Conservation (phyloP, 768 basidiomycete species). For the Hypsizygus marmoreus region DNA sequence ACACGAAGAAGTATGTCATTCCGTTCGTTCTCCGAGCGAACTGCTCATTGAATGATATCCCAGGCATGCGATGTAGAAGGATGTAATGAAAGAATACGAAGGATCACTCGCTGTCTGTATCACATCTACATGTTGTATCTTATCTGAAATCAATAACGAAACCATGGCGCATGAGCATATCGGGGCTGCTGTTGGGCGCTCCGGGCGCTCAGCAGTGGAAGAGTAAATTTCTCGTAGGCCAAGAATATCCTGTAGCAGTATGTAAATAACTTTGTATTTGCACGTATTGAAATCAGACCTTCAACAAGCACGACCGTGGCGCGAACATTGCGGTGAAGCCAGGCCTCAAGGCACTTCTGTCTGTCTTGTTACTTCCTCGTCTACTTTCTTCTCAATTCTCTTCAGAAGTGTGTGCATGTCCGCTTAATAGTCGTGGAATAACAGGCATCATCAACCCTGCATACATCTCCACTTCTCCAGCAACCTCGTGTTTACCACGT, state of each 20-base stretch:
- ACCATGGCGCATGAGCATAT: too few relatives aligned
- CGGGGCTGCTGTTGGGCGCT: too few relatives aligned
- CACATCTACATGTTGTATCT: slow-evolving; percentile 1
- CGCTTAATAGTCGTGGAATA: slow-evolving; percentile 7
- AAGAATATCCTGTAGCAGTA: too few relatives aligned
- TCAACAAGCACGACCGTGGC: not conserved
- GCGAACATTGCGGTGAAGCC: slow-evolving; percentile 5
- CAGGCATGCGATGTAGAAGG: slow-evolving; percentile 28
- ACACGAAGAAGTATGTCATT: slow-evolving; percentile 73
- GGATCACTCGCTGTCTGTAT: too few relatives aligned
- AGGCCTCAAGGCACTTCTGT: not conserved
- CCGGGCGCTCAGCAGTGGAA: too few relatives aligned
- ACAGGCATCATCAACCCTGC: slow-evolving; percentile 23
- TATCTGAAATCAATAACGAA: not conserved
- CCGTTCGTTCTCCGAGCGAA: slow-evolving; percentile 1
- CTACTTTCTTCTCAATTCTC: slow-evolving; percentile 3
- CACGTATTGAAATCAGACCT: slow-evolving; percentile 8
- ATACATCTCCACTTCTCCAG: slow-evolving; percentile 31
- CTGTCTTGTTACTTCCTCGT: slow-evolving; percentile 4
- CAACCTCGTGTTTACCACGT: slow-evolving; percentile 80
- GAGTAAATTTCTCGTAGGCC: too few relatives aligned
- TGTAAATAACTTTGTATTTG: too few relatives aligned
- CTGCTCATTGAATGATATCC: not conserved
- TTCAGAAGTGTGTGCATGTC: slow-evolving; percentile 14
- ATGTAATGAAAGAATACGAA: too few relatives aligned